Conservation (phyloP, 352 stramenopile genomes). For the Pythium rhizo-oryzae region DNA sequence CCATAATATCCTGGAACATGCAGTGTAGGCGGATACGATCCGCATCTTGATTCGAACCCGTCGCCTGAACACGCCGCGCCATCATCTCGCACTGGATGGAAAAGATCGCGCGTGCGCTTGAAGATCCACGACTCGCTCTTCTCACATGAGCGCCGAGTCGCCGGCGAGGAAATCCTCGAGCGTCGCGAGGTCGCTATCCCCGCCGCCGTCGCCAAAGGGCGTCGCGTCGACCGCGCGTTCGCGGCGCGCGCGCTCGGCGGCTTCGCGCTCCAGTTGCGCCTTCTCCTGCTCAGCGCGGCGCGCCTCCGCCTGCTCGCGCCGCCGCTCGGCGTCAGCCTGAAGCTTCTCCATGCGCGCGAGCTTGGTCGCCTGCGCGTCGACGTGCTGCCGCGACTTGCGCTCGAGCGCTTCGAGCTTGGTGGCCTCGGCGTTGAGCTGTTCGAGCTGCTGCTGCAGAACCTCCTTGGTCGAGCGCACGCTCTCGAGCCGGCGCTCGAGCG, state of each 20-base stretch:
- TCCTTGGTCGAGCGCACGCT: constrained; percentile 51
- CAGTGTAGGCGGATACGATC: neutral
- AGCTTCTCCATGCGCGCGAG: constrained; percentile 68
- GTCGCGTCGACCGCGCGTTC: constrained; percentile 50
- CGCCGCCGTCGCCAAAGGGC: neutral
- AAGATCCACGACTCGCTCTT: neutral
- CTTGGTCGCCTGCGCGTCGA: constrained; percentile 27
- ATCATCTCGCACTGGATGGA: neutral
- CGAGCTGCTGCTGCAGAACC: constrained; percentile 41
- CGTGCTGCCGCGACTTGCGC: constrained; percentile 28
- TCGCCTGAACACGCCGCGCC: neutral
- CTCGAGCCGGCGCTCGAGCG: constrained; percentile 50
- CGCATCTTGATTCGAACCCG: neutral
- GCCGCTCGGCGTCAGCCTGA: constrained; percentile 55
- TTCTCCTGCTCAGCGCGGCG: constrained; percentile 33
- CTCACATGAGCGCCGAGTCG: constrained; percentile 55
- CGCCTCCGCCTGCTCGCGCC: constrained; percentile 31
- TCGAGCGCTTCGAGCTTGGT: constrained; percentile 24
- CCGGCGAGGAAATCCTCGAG: constrained; percentile 64
- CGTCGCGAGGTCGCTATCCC: constrained; percentile 42
- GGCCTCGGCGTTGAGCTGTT: constrained; percentile 36
- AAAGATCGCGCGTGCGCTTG: neutral
- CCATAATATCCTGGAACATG: too few relatives aligned
- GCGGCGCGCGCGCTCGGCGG: constrained; percentile 38
- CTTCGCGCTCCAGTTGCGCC: constrained; percentile 24